Evolutionary conservation across 1,284 basidiomycete species (phyloP).

Genomic region (Moesziomyces aphidis): DNA sequence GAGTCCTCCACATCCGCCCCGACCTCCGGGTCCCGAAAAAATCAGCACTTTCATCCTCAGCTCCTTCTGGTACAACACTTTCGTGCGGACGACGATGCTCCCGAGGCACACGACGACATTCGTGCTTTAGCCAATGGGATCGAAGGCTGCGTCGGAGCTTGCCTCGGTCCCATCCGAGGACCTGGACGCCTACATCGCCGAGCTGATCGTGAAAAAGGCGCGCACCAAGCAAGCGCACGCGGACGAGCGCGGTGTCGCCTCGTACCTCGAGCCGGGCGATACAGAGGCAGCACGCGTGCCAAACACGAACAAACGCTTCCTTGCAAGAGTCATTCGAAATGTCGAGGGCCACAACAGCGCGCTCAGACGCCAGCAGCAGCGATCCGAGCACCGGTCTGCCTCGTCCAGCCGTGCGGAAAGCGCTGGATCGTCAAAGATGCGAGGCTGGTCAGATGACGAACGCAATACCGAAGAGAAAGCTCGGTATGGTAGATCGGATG

Average conservation of each 20-base stretch:
- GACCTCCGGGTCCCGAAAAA: background rate
- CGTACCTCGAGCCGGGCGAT: constrained; percentile 9
- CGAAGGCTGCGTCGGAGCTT: background rate
- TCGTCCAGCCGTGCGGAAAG: background rate
- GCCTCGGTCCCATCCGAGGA: constrained; percentile 22
- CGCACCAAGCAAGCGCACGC: constrained; percentile 4
- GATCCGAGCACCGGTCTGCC: constrained; percentile 1
- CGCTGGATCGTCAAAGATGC: background rate
- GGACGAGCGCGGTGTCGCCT: background rate
- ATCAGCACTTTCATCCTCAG: no score
- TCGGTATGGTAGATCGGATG: background rate
- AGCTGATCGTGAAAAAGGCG: constrained; percentile 35
- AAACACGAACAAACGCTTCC: constrained; percentile 57
- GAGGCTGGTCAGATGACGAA: constrained; percentile 24
- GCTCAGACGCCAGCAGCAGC: constrained; percentile 30
- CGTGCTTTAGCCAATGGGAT: background rate
- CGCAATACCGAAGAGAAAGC: background rate
- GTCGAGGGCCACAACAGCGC: constrained; percentile 57
- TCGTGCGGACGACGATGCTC: no score
- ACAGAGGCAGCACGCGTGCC: constrained; percentile 3
- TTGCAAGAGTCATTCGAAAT: constrained; percentile 46
- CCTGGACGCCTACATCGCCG: constrained; percentile 47
- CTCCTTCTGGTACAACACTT: no score
- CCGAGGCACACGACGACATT: no score
- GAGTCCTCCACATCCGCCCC: background rate